phyloP scores from a whole-genome alignment of 345 rosid species.

The Dipteronia sinensis region DNA sequence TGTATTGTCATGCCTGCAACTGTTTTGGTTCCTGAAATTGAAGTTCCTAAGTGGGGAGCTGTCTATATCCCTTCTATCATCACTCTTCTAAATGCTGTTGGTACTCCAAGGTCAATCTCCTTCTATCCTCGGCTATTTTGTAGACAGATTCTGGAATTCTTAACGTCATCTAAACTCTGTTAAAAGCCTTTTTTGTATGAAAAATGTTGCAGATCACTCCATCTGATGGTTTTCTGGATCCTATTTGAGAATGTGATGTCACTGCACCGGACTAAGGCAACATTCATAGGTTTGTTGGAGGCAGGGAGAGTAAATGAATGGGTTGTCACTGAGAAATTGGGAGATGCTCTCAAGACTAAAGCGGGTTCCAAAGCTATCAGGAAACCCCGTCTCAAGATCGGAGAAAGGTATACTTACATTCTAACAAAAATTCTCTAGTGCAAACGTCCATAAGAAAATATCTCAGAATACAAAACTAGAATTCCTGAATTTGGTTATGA shows the following conservation, averaged over 20 bases:
- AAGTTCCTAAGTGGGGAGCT: slow-evolving; percentile 87
- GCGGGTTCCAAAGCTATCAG: slow-evolving; percentile 37
- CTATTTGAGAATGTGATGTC: slow-evolving; percentile 96
- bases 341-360: slow-evolving; percentile 65
- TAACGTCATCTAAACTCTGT: no score
- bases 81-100: slow-evolving; percentile 77
- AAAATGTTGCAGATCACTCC: slow-evolving; percentile 49
- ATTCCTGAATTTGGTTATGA: no score
- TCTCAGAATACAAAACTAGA: no score
- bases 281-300: slow-evolving; percentile 82
- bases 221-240: slow-evolving; percentile 69
- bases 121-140: not conserved
- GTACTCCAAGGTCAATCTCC: slow-evolving; percentile 88
- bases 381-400: slow-evolving; percentile 50
- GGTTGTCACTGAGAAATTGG: slow-evolving; percentile 91
- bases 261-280: slow-evolving; percentile 81
- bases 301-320: slow-evolving; percentile 89
- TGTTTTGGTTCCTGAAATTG: slow-evolving; percentile 80
- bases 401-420: slow-evolving; percentile 58
- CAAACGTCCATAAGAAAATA: no score
- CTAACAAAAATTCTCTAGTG: not conserved
- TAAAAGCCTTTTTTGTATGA: no score
- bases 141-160: no score
- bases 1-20: slow-evolving; percentile 82
- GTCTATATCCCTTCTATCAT: slow-evolving; percentile 80